Percentiles rank a stretch among this genome's conserved stretches.
Conservation (phyloP, 2,329 filamentous ascomycete genomes). For the Basipetospora sp. region DNA sequence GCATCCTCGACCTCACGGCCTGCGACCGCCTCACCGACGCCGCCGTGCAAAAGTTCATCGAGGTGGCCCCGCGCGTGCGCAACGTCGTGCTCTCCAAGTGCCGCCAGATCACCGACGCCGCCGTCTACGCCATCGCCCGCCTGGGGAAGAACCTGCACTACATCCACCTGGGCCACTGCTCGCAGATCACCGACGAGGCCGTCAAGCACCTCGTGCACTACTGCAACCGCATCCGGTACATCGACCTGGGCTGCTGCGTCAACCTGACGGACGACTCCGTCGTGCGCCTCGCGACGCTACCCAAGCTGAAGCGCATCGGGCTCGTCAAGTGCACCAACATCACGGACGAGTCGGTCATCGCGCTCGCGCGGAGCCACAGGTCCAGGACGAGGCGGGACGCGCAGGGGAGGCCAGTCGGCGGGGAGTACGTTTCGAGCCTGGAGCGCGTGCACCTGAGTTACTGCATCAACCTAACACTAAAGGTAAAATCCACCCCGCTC, state of each 20-base stretch:
- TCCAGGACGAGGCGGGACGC: slow-evolving; percentile 33
- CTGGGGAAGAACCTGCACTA: slow-evolving; percentile 95
- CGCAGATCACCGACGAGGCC: slow-evolving; percentile 75
- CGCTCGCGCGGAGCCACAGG: slow-evolving; percentile 55
- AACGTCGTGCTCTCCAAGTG: slow-evolving; percentile 94
- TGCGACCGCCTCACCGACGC: slow-evolving; percentile 73
- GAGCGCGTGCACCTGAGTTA: slow-evolving; percentile 95
- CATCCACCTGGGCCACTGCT: slow-evolving; percentile 87
- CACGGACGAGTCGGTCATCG: slow-evolving; percentile 76
- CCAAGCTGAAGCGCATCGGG: slow-evolving; percentile 87
- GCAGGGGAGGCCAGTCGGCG: slow-evolving; percentile 30
- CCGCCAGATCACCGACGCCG: slow-evolving; percentile 74
- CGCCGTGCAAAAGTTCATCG: slow-evolving; percentile 76
- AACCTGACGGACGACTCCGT: slow-evolving; percentile 81
- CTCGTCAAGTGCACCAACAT: slow-evolving; percentile 86
- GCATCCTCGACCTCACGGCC: slow-evolving; percentile 86
- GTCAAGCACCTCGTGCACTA: slow-evolving; percentile 69
- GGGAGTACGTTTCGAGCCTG: slow-evolving; percentile 49
- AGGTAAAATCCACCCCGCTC: slow-evolving; percentile 37
- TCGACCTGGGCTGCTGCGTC: slow-evolving; percentile 88
- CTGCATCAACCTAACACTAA: slow-evolving; percentile 69
- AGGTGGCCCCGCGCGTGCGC: slow-evolving; percentile 69
- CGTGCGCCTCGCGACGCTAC: slow-evolving; percentile 65
- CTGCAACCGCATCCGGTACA: slow-evolving; percentile 92
- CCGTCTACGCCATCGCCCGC: slow-evolving; percentile 73